Evolutionary conservation across 2,329 filamentous ascomycete species (phyloP), one percentile per base, ranked within the genome.

Genomic region (Penicillium sp.): DNA sequence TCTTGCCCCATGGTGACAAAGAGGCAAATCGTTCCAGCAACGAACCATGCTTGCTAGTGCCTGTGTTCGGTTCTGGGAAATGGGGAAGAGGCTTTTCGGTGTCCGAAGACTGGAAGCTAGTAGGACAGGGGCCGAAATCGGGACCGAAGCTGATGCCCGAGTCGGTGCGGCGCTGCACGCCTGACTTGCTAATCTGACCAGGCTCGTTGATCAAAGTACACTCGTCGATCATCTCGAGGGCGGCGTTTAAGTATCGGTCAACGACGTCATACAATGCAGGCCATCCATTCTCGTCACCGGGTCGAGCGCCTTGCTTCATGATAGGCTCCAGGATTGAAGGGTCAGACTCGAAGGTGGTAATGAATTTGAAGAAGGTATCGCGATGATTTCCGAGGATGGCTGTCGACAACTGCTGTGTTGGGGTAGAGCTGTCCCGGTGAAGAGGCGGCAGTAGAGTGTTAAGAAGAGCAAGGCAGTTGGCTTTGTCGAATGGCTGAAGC

Each of bases 381-480:
- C 86, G 82, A 65, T 88, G 84, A 13, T 76, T 74, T 56, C 79
- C 78, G 53, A 88, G 75, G 7, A 81, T 77, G 27, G 78, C 70
- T 4, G 75, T 70, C 9, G 80, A 83, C 57, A 87, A 70, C 50
- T 82, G 78, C 29, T 78, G 72, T 10, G 82, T 84, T 5, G 81
- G 82, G 43, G 76, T 76, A 16, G 65, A 64, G 45, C 73, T 72
- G 23, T 73, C 70, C 13, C 72, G 70, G 43, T 77, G 76, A 41
- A 81, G 76, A 2, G 86, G 84, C 8, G 86, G 86, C 61, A 87
- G 84, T 31, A 88, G 76, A 10, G 85, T 88, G 72, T 88, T 88
- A 50, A 88, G 81, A 81, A 88, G 85, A 52, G 84, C 86, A 61
- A 87, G 78, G 67, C 85, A 87, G 68, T 87, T 87, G 65, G 82